Evolutionary conservation across 2,329 filamentous ascomycete genomes (phyloP).

Genomic region (Juglanconis juglandina): DNA sequence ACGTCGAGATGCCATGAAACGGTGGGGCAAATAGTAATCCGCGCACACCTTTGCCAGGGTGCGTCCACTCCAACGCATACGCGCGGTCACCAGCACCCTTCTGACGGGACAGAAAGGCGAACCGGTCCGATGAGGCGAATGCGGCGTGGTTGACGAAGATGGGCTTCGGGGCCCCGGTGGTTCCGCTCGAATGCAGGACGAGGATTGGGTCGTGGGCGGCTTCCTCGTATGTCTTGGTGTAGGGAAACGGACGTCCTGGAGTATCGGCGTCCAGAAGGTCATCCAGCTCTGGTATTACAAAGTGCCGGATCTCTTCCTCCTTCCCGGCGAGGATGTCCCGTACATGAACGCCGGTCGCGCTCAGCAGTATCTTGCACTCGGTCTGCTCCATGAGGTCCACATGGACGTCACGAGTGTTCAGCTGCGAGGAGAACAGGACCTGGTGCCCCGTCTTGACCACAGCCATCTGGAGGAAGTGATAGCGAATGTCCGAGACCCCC

Average conservation of each 20-base stretch:
- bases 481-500: constrained; percentile 20
- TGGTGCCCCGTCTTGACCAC: constrained; percentile 20
- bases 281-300: constrained; percentile 18
- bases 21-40: constrained; percentile 18
- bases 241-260: constrained; percentile 18
- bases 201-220: constrained; percentile 15
- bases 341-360: constrained; percentile 14
- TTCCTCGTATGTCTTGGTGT: constrained; percentile 21
- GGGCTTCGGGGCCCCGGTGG: constrained; percentile 21
- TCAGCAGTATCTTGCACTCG: constrained; percentile 19
- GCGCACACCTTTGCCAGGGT: constrained; percentile 13
- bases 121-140: constrained; percentile 4
- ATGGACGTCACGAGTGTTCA: constrained; percentile 21
- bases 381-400: constrained; percentile 18
- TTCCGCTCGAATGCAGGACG: constrained; percentile 22
- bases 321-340: constrained; percentile 17
- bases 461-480: constrained; percentile 23
- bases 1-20: constrained; percentile 20
- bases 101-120: background rate
- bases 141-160: constrained; percentile 6
- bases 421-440: constrained; percentile 22
- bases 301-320: background rate
- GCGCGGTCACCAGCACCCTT: constrained; percentile 4
- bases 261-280: constrained; percentile 13
- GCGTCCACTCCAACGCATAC: constrained; percentile 5